A percentile compares a stretch with the other conserved stretches of the same genome.
These are phyloP conservation scores for Myxozyma mucilagina DNA, from an alignment of 805 yeast species.

Conservation along the genomic window DNA sequence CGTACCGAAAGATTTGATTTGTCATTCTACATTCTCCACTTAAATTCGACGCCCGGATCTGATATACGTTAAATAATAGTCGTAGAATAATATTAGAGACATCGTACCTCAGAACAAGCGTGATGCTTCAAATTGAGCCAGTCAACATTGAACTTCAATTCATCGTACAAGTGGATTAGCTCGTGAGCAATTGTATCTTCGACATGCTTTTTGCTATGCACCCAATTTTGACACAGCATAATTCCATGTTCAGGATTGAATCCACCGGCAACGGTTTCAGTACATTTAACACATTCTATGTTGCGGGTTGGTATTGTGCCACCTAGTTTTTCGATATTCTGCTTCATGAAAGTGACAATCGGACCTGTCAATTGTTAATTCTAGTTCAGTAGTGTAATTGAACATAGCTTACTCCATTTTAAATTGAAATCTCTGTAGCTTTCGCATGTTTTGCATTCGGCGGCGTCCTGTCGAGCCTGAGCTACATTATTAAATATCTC, in stretches of 20 bases:
- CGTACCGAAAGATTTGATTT: conserved; percentile 70
- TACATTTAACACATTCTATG: conserved; percentile 79
- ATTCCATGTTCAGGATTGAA: conserved; percentile 89
- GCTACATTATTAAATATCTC: conserved; percentile 10
- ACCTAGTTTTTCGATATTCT: conserved; percentile 71
- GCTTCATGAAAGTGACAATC: conserved; percentile 80
- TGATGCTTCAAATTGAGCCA: conserved; percentile 85
- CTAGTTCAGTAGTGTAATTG: background rate
- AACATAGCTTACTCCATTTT: conserved; percentile 44
- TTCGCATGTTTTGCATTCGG: conserved; percentile 68
- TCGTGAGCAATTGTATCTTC: conserved; percentile 94
- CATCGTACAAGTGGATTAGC: conserved; percentile 89
- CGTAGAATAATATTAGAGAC: background rate
- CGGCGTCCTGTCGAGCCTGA: background rate
- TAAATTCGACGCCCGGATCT: conserved; percentile 81
- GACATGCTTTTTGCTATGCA: conserved; percentile 70
- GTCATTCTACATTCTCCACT: conserved; percentile 94
- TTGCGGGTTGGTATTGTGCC: conserved; percentile 52
- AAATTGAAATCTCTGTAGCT: conserved; percentile 80
- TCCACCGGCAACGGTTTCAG: conserved; percentile 84
- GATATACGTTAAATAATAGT: background rate
- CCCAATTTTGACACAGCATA: conserved; percentile 79
- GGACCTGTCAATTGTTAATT: conserved; percentile 50
- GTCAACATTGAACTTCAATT: conserved; percentile 82
- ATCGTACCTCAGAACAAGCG: conserved; percentile 77